These are phyloP conservation scores for Salix dunnii DNA, from an alignment of 345 rosid genomes.

Conservation along the genomic window DNA sequence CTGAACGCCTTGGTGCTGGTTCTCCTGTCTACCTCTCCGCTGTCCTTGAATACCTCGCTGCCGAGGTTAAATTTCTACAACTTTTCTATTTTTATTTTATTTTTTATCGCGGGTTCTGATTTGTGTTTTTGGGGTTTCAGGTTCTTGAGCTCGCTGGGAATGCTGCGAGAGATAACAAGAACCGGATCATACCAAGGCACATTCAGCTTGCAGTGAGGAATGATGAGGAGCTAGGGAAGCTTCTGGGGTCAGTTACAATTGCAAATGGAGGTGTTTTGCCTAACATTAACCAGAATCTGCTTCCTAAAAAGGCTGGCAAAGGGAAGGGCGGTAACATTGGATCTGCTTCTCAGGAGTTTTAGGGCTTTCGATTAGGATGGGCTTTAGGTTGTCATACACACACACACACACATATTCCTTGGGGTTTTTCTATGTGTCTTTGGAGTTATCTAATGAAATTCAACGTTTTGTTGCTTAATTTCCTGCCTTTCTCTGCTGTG, in stretches of 20 bases:
- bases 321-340: conserved; percentile 64
- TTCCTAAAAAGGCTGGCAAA: conserved; percentile 47
- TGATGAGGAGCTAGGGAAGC: conserved; percentile 63
- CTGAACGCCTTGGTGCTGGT: conserved; percentile 69
- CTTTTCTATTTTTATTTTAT: background rate
- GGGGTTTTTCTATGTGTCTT: too few relatives aligned
- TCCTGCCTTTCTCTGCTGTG: too few relatives aligned
- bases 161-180: conserved; percentile 78
- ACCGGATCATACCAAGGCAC: conserved; percentile 63
- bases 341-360: conserved; percentile 53
- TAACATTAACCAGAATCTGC: conserved; percentile 54
- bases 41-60: conserved; percentile 75
- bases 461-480: too few relatives aligned
- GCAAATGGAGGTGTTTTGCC: conserved; percentile 78
- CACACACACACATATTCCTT: too few relatives aligned
- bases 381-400: background rate
- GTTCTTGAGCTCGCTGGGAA: conserved; percentile 73
- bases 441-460: too few relatives aligned
- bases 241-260: conserved; percentile 59
- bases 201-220: conserved; percentile 71
- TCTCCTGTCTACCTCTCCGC: conserved; percentile 77
- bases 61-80: conserved; percentile 39
- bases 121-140: conserved; percentile 6
- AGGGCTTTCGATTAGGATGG: background rate
- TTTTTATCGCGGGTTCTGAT: background rate